These are phyloP conservation scores for Chlorella sp. DNA, from an alignment of 139 green algal species.

Conservation along the genomic window DNA sequence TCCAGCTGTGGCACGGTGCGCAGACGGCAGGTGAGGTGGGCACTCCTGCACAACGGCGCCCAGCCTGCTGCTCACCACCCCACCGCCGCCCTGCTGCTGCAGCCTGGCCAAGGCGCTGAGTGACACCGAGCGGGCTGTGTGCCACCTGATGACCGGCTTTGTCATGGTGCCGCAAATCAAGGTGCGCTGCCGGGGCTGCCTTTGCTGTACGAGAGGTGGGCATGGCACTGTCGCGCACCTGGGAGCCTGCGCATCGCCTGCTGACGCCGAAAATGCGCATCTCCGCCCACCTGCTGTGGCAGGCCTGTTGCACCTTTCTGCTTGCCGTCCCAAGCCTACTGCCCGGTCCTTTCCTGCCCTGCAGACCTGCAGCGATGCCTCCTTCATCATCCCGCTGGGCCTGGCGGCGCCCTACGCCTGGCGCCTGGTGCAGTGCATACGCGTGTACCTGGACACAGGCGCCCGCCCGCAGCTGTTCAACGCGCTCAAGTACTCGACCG, in stretches of 20 bases:
- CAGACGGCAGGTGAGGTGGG: too few species aligned
- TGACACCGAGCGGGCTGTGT: conserved; percentile 80
- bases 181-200: neutral
- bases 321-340: too few species aligned
- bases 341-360: too few species aligned
- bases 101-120: conserved; percentile 83
- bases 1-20: too few species aligned
- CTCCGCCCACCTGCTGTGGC: too few species aligned
- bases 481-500: conserved; percentile 95
- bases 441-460: conserved; percentile 74
- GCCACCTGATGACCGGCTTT: conserved; percentile 56
- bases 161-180: conserved; percentile 56
- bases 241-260: too few species aligned
- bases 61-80: too few species aligned
- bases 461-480: conserved; percentile 78
- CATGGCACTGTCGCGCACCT: neutral
- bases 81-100: too few species aligned
- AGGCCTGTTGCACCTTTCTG: too few species aligned
- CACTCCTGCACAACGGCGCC: too few species aligned
- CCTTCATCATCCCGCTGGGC: conserved; percentile 69
- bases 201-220: neutral
- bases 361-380: conserved; percentile 53
- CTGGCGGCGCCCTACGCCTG: conserved; percentile 86
- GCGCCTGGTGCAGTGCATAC: conserved; percentile 93
- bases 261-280: too few species aligned